These are phyloP conservation scores for Rhexocercosporidium sp. DNA, from an alignment of 2,329 filamentous ascomycete species.

Conservation along the genomic window DNA sequence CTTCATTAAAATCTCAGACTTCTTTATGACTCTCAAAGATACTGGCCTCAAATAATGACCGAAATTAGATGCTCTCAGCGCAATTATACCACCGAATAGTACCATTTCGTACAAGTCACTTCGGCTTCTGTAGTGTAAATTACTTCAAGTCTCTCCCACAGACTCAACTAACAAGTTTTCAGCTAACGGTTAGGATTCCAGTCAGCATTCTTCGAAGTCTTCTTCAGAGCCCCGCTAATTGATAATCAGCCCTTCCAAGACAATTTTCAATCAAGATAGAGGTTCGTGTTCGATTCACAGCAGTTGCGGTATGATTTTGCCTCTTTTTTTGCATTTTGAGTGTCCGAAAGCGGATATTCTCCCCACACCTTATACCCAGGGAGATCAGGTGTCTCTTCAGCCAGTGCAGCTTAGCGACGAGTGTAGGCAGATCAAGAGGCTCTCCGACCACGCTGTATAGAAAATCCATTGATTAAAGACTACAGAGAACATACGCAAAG, in stretches of 20 bases:
- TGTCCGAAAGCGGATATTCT: not conserved
- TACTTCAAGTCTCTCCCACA: not conserved
- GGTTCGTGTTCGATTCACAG: conserved; percentile 6
- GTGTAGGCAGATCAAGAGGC: no score
- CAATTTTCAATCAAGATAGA: not conserved
- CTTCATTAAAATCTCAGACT: no score
- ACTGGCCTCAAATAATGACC: no score
- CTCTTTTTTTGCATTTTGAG: not conserved
- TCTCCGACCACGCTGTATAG: no score
- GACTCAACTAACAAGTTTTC: not conserved
- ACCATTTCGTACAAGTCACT: not conserved
- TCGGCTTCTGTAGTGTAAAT: conserved; percentile 5
- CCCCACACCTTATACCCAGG: no score
- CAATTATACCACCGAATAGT: not conserved
- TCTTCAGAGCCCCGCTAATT: not conserved
- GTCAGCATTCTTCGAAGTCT: not conserved
- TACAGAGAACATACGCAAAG: no score
- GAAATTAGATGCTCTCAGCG: not conserved
- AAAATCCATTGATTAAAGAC: no score
- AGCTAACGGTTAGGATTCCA: conserved; percentile 10
- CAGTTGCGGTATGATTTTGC: not conserved
- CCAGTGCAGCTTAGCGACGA: no score
- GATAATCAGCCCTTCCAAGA: not conserved
- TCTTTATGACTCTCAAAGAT: not conserved
- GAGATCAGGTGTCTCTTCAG: no score